Percentiles rank a stretch among this genome's conserved stretches.
Evolutionary conservation across 2,329 filamentous ascomycete species (phyloP).

Genomic region (Fusarium sp.): DNA sequence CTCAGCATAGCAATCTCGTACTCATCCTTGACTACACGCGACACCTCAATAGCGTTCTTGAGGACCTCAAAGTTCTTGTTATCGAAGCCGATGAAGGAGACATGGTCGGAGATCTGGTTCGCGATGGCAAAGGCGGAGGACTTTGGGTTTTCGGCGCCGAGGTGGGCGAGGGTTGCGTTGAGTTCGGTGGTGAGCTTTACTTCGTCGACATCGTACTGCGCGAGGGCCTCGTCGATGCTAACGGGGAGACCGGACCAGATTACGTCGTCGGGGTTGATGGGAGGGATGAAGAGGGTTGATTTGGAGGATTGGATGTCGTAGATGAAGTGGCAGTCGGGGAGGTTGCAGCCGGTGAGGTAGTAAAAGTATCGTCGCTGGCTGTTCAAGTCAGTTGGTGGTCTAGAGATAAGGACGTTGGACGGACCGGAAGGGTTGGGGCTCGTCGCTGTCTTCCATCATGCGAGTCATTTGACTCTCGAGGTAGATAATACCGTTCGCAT

Average conservation of each 20-base stretch:
- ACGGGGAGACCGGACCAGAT: conserved; percentile 94
- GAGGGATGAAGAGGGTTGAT: conserved; percentile 90
- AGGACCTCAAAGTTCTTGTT: conserved; percentile 68
- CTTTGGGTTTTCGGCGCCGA: conserved; percentile 55
- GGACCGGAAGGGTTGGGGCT: conserved; percentile 82
- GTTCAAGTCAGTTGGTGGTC: conserved; percentile 9
- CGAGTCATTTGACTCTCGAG: conserved; percentile 85
- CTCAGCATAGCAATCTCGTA: conserved; percentile 80
- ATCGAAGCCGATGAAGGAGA: conserved; percentile 78
- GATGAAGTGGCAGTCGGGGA: conserved; percentile 82
- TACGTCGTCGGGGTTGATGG: conserved; percentile 86
- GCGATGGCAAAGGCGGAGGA: conserved; percentile 79
- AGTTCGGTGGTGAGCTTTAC: conserved; percentile 79
- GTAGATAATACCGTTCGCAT: conserved; percentile 79
- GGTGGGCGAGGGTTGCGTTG: conserved; percentile 74
- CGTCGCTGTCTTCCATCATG: conserved; percentile 90
- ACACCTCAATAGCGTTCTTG: conserved; percentile 74
- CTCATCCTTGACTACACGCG: conserved; percentile 78
- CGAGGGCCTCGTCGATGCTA: conserved; percentile 77
- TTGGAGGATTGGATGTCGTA: conserved; percentile 82
- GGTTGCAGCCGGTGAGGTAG: conserved; percentile 87
- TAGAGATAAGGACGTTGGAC: background rate
- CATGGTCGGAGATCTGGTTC: conserved; percentile 77
- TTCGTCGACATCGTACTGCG: conserved; percentile 83
- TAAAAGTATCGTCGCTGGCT: conserved; percentile 94